A percentile compares a stretch with the other conserved stretches of the same genome.
Evolutionary conservation across 1,139 yeast species (phyloP).

Genomic region (Zygosaccharomyces sapae): DNA sequence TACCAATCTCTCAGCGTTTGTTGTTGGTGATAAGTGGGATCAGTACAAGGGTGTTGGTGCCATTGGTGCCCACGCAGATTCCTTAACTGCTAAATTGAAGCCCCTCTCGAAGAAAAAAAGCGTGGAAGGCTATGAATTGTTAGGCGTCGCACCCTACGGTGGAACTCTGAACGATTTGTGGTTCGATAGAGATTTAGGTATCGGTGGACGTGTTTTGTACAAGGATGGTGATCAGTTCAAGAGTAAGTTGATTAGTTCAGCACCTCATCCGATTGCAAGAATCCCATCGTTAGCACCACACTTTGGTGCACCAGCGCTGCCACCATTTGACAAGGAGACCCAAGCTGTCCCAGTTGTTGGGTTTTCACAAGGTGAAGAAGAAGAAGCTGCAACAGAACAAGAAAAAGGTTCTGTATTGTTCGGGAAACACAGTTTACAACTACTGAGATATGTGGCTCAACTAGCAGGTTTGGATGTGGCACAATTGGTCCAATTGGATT

Average conservation of each 20-base stretch:
- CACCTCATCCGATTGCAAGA: slow-evolving; percentile 61
- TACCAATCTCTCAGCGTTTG: slow-evolving; percentile 53
- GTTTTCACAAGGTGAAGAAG: slow-evolving; percentile 35
- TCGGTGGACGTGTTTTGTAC: slow-evolving; percentile 58
- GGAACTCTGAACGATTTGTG: slow-evolving; percentile 53
- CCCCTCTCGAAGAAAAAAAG: slow-evolving; percentile 48
- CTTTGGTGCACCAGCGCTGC: slow-evolving; percentile 50
- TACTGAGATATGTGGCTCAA: slow-evolving; percentile 54
- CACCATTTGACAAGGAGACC: slow-evolving; percentile 57
- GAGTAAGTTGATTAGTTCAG: slow-evolving; percentile 49
- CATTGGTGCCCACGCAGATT: slow-evolving; percentile 59
- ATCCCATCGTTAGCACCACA: slow-evolving; percentile 66
- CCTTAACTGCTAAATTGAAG: slow-evolving; percentile 54
- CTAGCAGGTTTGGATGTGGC: slow-evolving; percentile 47
- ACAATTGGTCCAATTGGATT: slow-evolving; percentile 53
- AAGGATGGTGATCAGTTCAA: slow-evolving; percentile 39
- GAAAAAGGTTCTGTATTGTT: slow-evolving; percentile 59
- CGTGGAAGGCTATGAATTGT: slow-evolving; percentile 56
- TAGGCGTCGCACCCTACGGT: slow-evolving; percentile 66
- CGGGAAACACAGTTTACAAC: slow-evolving; percentile 54
- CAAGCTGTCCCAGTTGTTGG: slow-evolving; percentile 62
- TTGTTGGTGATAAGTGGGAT: slow-evolving; percentile 54
- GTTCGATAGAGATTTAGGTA: slow-evolving; percentile 66
- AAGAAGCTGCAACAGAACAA: slow-evolving; percentile 37
- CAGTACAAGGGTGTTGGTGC: slow-evolving; percentile 55